These are phyloP conservation scores for Tetragonia tetragonoides DNA, from an alignment of 148 eudicot species.

Conservation along the genomic window DNA sequence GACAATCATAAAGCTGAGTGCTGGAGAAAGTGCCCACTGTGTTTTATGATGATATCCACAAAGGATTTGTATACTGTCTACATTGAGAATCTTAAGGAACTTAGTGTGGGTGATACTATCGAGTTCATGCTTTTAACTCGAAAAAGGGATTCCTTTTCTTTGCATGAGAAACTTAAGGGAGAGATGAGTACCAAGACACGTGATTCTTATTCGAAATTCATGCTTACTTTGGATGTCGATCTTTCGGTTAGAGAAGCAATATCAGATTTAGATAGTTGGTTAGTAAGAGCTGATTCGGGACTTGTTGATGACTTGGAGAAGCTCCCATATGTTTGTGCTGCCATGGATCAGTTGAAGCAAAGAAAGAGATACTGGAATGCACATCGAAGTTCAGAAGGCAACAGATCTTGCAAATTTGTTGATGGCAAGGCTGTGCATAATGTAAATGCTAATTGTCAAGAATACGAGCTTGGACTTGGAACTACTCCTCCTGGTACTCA, in stretches of 20 bases:
- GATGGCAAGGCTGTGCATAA: conserved; percentile 23
- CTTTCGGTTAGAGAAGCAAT: conserved; percentile 85
- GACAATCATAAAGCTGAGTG: conserved; percentile 68
- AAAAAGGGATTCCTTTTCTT: conserved; percentile 60
- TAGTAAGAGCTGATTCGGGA: conserved; percentile 87
- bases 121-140: conserved; percentile 82
- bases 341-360: conserved; percentile 76
- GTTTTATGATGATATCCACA: conserved; percentile 82
- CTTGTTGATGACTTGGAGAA: conserved; percentile 92
- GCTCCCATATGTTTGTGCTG: conserved; percentile 93
- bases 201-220: conserved; percentile 77
- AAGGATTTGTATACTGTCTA: conserved; percentile 78
- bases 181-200: conserved; percentile 28
- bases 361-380: conserved; percentile 81
- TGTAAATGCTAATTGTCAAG: conserved; percentile 21
- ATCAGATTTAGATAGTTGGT: conserved; percentile 79
- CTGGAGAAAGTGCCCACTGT: conserved; percentile 87
- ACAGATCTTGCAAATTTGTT: conserved; percentile 19
- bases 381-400: conserved; percentile 32
- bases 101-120: conserved; percentile 50
- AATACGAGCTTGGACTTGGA: conserved; percentile 18
- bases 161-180: conserved; percentile 47
- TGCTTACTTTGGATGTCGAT: conserved; percentile 79
- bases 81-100: conserved; percentile 72
- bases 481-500: conserved; percentile 19